These are phyloP conservation scores for Psidium guajava DNA, from an alignment of 345 rosid species.

Conservation along the genomic window DNA sequence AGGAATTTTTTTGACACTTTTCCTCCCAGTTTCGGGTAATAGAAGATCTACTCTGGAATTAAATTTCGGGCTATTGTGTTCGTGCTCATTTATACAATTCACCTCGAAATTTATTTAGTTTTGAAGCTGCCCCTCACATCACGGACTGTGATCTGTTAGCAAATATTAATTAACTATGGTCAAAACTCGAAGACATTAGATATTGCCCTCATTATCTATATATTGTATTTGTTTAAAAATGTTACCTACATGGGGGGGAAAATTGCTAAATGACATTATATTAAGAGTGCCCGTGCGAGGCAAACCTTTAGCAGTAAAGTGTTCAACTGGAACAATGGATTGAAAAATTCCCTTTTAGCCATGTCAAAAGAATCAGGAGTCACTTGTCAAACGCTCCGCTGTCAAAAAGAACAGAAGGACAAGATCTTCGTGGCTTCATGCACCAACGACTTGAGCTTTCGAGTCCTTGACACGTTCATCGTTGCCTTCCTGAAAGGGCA, in stretches of 20 bases:
- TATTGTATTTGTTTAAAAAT: neutral
- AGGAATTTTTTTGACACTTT: no score
- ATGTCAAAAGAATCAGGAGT: neutral
- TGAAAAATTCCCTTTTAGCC: neutral
- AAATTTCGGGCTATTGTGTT: neutral
- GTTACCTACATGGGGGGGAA: neutral
- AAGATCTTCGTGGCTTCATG: neutral
- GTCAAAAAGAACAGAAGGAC: neutral
- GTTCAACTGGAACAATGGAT: neutral
- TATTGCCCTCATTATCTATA: neutral
- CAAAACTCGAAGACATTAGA: neutral
- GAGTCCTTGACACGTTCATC: neutral
- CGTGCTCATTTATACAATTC: neutral
- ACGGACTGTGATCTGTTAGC: neutral
- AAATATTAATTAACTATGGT: neutral
- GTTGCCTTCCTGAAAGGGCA: neutral
- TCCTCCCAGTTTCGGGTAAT: no score
- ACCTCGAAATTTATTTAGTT: neutral
- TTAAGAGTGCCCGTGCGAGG: neutral
- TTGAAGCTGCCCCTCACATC: neutral
- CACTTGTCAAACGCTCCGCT: neutral
- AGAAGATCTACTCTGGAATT: no score
- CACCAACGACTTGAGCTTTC: neutral
- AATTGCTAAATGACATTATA: neutral
- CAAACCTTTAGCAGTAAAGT: fast-evolving